Percentiles rank a stretch among this genome's conserved stretches.
Evolutionary conservation across 495 filamentous ascomycete species (phyloP).

Genomic region (Geoglossum glabrum): DNA sequence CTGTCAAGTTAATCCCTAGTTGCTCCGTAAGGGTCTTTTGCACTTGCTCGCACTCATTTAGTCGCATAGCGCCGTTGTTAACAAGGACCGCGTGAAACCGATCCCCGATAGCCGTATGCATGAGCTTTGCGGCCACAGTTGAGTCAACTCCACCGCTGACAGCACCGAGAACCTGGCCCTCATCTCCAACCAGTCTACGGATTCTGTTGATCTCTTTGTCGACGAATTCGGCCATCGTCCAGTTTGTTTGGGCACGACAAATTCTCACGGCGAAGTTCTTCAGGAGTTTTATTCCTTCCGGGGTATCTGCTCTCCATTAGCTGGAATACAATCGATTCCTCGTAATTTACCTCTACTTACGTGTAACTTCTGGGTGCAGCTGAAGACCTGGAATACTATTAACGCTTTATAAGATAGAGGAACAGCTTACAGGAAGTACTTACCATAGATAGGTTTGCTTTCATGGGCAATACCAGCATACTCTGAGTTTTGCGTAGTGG

Average conservation of each 20-base stretch:
- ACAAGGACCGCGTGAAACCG: constrained; percentile 80
- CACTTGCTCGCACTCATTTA: constrained; percentile 66
- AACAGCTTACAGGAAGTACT: no score
- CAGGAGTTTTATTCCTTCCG: constrained; percentile 40
- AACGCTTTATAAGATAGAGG: no score
- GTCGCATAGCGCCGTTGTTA: constrained; percentile 72
- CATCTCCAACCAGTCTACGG: constrained; percentile 51
- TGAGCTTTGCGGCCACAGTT: constrained; percentile 74
- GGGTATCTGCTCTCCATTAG: no score
- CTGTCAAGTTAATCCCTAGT: constrained; percentile 75
- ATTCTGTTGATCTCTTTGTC: constrained; percentile 62
- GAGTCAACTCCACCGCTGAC: constrained; percentile 84
- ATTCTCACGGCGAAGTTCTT: constrained; percentile 68
- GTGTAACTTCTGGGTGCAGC: constrained; percentile 70
- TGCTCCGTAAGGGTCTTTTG: constrained; percentile 53
- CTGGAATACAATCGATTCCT: no score
- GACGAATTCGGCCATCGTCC: constrained; percentile 68
- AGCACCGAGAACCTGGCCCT: constrained; percentile 66
- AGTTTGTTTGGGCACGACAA: constrained; percentile 51
- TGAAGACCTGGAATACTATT: constrained; percentile 26
- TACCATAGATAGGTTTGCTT: constrained; percentile 45
- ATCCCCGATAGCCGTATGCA: constrained; percentile 64
- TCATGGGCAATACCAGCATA: constrained; percentile 68
- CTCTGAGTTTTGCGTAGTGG: constrained; percentile 50
- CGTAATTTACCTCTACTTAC: constrained; percentile 21